Evolutionary conservation across 1,139 yeast species (phyloP), one percentile per base, ranked within the genome.

Genomic region (Diutina ranongensis): DNA sequence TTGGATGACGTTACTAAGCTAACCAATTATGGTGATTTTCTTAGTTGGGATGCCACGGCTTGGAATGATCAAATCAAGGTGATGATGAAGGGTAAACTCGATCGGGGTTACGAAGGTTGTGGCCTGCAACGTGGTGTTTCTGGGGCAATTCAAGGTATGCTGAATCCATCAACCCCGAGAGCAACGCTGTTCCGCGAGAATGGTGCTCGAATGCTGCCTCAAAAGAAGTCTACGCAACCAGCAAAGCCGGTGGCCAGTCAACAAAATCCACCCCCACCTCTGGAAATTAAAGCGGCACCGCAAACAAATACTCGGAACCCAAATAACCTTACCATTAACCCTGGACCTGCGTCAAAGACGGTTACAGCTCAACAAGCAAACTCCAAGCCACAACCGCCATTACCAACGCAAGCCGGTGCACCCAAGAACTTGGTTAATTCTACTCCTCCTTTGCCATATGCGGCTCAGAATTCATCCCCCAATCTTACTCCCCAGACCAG

Each of bases 41-140:
- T 45, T 27, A 3, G 36, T 7, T 55, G 47, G 50, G 44, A 32
- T 21, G 35, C 36, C 32, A 67, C 73, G 21, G 76, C 78, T 34
- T 92, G 97, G 97, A 72, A 73, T 49, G 54, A 55, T 1, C 75
- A 77, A 47, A 74, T 88, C 48, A 85, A 83, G 57, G 71, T 68
- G 19, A 60, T 88, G 18, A 62, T 89, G 55, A 77, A 75, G 47
- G 62, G 74, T 20, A 89, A 86, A 57, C 62, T 87, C 50, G 66
- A 74, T 13, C 66, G 74, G 44, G 97, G 97, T 7, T 88, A 84
- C 60, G 78, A 78, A 42, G 96, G 97, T 3, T 81, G 94, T 60
- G 96, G 96, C 27, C 12, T 20, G 28, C 31, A 35, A n/a, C 31
- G 47, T 20, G 35, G 46, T 28, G 19, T 32, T 4, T 25, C 10